These are phyloP conservation scores for Knoxdaviesia capensis DNA, from an alignment of 2,329 filamentous ascomycete genomes.

Conservation along the genomic window DNA sequence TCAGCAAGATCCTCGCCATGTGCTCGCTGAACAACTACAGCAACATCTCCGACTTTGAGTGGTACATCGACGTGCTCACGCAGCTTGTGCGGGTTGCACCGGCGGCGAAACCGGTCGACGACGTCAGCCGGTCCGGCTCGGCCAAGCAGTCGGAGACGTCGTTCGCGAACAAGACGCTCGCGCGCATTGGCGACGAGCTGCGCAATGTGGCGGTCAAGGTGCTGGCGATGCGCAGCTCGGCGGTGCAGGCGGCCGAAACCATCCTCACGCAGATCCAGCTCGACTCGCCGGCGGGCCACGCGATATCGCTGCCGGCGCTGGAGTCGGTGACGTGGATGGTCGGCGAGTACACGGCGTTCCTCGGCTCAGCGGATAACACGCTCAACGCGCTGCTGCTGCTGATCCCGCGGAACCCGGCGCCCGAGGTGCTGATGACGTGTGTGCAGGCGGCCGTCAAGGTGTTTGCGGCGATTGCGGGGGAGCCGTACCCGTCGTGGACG, in stretches of 20 bases:
- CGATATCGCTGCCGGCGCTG: constrained; percentile 44
- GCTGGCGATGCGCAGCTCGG: constrained; percentile 57
- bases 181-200: constrained; percentile 60
- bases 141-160: constrained; percentile 37
- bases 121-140: constrained; percentile 11
- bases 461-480: constrained; percentile 50
- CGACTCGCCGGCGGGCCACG: constrained; percentile 32
- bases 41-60: constrained; percentile 80
- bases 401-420: constrained; percentile 28
- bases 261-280: constrained; percentile 39
- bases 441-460: constrained; percentile 76
- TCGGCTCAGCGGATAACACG: constrained; percentile 50
- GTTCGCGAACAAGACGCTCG: constrained; percentile 2
- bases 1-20: constrained; percentile 68
- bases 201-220: constrained; percentile 87
- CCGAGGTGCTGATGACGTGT: constrained; percentile 55
- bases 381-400: constrained; percentile 56
- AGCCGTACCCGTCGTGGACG: constrained; percentile 48
- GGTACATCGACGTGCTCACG: constrained; percentile 83
- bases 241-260: constrained; percentile 66
- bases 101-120: constrained; percentile 8
- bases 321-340: constrained; percentile 66
- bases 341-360: constrained; percentile 65
- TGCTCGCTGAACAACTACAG: constrained; percentile 77
- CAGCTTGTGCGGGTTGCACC: constrained; percentile 61